phyloP scores from a whole-genome alignment of 1,284 basidiomycete genomes.

The Ganoderma sp. region DNA sequence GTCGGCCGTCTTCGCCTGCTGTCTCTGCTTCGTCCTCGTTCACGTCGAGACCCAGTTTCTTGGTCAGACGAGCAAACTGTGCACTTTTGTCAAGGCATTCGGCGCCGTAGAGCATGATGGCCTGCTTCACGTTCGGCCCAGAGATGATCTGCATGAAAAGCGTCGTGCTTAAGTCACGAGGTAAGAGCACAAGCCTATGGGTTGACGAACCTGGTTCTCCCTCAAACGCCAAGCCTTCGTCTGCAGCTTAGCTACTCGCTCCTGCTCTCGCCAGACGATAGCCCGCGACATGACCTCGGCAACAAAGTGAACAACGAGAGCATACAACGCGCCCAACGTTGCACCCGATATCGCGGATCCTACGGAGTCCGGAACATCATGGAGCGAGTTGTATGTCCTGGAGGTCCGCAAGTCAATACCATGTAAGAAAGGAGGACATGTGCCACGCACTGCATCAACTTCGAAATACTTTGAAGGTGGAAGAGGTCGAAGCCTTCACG shows the following conservation, averaged over 20 bases:
- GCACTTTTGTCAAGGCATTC: conserved; percentile 38
- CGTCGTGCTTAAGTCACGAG: not conserved
- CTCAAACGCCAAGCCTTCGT: conserved; percentile 62
- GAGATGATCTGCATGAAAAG: conserved; percentile 43
- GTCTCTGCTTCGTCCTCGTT: conserved; percentile 27
- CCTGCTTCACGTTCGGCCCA: conserved; percentile 50
- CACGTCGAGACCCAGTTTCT: conserved; percentile 25
- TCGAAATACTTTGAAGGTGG: conserved; percentile 49
- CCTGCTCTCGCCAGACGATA: conserved; percentile 61
- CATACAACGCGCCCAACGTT: conserved; percentile 45
- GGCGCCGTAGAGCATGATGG: conserved; percentile 49
- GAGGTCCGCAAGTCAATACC: not conserved
- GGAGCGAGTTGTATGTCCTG: conserved; percentile 43
- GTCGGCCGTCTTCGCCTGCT: conserved; percentile 12
- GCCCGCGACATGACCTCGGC: conserved; percentile 55
- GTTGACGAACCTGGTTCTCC: conserved; percentile 35
- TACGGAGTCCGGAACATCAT: conserved; percentile 42
- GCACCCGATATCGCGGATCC: conserved; percentile 38
- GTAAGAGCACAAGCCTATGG: not conserved
- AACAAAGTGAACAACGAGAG: conserved; percentile 55
- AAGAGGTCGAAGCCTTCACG: conserved; percentile 55
- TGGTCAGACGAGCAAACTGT: conserved; percentile 45
- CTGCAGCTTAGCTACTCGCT: conserved; percentile 56
- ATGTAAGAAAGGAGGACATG: not conserved
- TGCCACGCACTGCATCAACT: conserved; percentile 47